Evolutionary conservation across 169 alveolate genomes (phyloP).

Genomic region (Plasmodium gaboni): DNA sequence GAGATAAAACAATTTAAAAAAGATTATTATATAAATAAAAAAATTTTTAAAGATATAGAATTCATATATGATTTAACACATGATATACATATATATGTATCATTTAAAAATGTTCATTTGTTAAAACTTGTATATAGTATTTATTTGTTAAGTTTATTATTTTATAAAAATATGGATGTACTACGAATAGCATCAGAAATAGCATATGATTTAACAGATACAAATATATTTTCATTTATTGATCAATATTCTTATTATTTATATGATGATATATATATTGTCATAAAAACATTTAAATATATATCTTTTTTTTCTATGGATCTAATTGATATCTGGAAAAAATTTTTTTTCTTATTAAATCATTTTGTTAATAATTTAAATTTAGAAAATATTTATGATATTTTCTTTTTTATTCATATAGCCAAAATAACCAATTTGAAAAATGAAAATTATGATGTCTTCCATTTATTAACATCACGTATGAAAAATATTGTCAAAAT

Average conservation of each 20-base stretch:
- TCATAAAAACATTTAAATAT: slow-evolving; percentile 51
- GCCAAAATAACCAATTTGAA: slow-evolving; percentile 28
- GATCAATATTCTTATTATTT: slow-evolving; percentile 58
- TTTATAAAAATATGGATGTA: slow-evolving; percentile 36
- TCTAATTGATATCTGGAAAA: slow-evolving; percentile 32
- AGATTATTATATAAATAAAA: not conserved
- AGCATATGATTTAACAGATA: slow-evolving; percentile 20
- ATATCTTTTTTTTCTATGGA: slow-evolving; percentile 43
- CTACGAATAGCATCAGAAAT: slow-evolving; percentile 41
- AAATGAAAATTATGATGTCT: slow-evolving; percentile 53
- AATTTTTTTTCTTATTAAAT: slow-evolving; percentile 34
- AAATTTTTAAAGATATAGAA: slow-evolving; percentile 6
- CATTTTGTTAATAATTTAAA: slow-evolving; percentile 44
- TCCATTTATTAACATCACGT: slow-evolving; percentile 19
- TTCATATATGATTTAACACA: slow-evolving; percentile 53
- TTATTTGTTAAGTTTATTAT: slow-evolving; percentile 47
- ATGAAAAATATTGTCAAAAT: slow-evolving; percentile 20
- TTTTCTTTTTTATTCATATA: slow-evolving; percentile 40
- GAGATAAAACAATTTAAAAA: not conserved
- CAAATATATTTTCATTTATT: slow-evolving; percentile 48
- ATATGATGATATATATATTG: slow-evolving; percentile 47
- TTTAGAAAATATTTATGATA: slow-evolving; percentile 48
- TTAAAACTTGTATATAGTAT: slow-evolving; percentile 30
- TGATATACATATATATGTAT: slow-evolving; percentile 48
- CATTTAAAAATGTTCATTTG: slow-evolving; percentile 33